Base-by-base conservation (phyloP, 1,284 basidiomycete genomes). In the Mycosarcoma maydis region DNA sequence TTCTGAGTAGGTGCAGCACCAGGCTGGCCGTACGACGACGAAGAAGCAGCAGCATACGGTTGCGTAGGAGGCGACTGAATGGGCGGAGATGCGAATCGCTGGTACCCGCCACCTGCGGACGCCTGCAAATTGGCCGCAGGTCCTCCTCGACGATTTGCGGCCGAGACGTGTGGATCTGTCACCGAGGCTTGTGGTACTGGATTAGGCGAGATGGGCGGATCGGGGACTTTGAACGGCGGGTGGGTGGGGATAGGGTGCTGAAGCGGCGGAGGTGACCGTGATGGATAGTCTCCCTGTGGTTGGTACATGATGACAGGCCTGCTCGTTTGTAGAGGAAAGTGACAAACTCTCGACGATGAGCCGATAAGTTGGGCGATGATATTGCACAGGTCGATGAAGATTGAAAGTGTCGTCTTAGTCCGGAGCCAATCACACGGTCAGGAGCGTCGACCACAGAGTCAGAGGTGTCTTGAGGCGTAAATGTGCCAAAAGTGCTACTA, bases 171-270 rank as follows among this genome's bases (percentile, higher is more conserved):
- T 16, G 73, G 72, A 23, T 73, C 59, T 7, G 57, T 36, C 24
- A 64, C 50, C 22, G 51, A 47, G 6, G 49, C 36, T 26, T 60
- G 51, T 20, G 71, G 54, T 17, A 53, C 57, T 3, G 53, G 58
- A 26, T 66, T 65, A 26, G 75, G 61, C 23, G 75, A 66, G 39
- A 71, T 57, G 19, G 73, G 73, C 49, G 76, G 74, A 24, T 73
- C 75, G 20, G 76, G 74, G 9, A 76, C 75, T 22, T 68, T 69
- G 49, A 75, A 70, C 1, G 75, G 71, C 6, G 79, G 78, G 43
- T 80, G 79, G 34, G 73, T 80, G 8, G 79, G 78, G n/a, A 80
- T 72, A 22, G 79, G 79, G 37, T 80, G 79, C 43, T 79, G 78
- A 23, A 81, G 72, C 23, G 79, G 79, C 16, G 79, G 79, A 22